Conservation (phyloP, 2,329 filamentous ascomycete genomes). For the Aspergillus ibericus region DNA sequence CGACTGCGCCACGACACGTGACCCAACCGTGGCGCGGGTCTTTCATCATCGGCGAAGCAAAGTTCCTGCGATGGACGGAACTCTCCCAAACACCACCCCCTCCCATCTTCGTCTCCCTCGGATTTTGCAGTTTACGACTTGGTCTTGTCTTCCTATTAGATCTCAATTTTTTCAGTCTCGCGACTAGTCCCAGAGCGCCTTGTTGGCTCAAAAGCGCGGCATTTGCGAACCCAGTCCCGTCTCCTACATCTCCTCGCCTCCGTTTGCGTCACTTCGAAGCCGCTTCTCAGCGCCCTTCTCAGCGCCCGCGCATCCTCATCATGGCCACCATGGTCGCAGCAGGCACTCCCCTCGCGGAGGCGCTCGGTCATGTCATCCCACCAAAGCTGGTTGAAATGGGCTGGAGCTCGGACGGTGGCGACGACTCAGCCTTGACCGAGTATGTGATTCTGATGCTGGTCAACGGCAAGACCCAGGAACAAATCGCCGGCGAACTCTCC, state of each 20-base stretch:
- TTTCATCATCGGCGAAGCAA: conserved; percentile 18
- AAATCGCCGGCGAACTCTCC: conserved; percentile 84
- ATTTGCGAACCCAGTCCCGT: neutral
- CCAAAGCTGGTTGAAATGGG: conserved; percentile 90
- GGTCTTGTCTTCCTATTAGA: neutral
- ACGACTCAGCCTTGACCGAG: conserved; percentile 82
- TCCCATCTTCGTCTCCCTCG: conserved; percentile 2
- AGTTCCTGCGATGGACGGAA: conserved; percentile 2
- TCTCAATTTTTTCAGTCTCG: neutral
- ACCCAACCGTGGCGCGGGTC: conserved; percentile 10
- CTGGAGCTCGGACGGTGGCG: conserved; percentile 80
- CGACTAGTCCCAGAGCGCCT: neutral
- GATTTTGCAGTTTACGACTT: neutral
- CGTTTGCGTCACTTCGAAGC: neutral
- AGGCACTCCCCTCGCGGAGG: conserved; percentile 79
- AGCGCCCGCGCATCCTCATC: conserved; percentile 14
- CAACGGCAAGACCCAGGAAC: conserved; percentile 88
- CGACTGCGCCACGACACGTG: conserved; percentile 14
- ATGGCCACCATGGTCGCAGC: conserved; percentile 79
- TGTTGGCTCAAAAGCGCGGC: neutral
- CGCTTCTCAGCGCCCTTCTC: conserved; percentile 4
- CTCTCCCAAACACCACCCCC: neutral
- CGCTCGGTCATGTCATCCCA: conserved; percentile 78
- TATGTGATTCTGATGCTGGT: conserved; percentile 97
- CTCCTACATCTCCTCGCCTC: conserved; percentile 4